Conservation (phyloP, 495 filamentous ascomycete genomes). For the Neurospora hispaniola region DNA sequence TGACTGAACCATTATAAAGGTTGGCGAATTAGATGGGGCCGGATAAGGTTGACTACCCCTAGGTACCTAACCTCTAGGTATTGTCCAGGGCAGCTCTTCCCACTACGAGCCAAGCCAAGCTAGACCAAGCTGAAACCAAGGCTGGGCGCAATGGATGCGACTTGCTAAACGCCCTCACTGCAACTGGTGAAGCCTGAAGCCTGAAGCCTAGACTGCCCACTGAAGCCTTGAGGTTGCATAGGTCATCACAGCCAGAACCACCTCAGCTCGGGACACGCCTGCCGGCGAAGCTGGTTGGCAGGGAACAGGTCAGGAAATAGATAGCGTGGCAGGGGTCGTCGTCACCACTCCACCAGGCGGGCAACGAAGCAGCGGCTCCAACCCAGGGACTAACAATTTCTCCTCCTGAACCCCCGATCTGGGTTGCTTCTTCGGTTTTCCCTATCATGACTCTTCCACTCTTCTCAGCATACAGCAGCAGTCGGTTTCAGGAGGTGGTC, state of each 20-base stretch:
- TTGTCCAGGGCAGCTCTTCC: neutral
- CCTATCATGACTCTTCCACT: neutral
- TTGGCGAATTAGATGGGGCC: neutral
- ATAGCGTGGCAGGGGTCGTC: conserved; percentile 6
- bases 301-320: conserved; percentile 6
- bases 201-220: neutral
- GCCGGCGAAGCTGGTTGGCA: neutral
- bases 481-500: neutral
- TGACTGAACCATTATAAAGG: neutral
- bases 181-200: neutral
- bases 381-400: neutral
- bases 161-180: neutral
- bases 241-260: neutral
- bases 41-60: conserved; percentile 31
- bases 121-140: neutral
- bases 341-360: neutral
- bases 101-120: neutral
- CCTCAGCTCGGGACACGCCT: neutral
- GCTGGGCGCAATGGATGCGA: neutral
- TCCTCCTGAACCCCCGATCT: neutral
- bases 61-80: neutral
- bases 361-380: neutral
- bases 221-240: neutral
- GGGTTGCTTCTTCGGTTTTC: neutral
- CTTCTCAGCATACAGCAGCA: neutral